Conservation (phyloP, 306 rosid genomes). For the Vigna mungo region DNA sequence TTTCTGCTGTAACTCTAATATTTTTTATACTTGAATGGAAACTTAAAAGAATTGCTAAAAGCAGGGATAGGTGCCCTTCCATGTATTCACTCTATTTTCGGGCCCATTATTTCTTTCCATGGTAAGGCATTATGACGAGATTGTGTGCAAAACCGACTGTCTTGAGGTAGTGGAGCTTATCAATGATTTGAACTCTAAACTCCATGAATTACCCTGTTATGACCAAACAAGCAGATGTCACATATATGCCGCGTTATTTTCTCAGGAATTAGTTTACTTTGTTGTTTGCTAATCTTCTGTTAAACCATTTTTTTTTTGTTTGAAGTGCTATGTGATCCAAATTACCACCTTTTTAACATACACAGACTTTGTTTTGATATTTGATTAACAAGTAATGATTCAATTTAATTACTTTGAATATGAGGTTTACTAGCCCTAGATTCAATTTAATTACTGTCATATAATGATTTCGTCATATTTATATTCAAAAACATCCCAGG, state of each 20-base stretch:
- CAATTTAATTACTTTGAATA: neutral
- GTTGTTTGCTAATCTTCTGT: neutral
- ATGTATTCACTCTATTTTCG: neutral
- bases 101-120: neutral
- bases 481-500: constrained; percentile 48
- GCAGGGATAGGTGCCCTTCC: neutral
- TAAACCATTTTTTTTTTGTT: too few species aligned
- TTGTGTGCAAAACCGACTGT: neutral
- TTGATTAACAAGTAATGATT: neutral
- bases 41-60: neutral
- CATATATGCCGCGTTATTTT: neutral
- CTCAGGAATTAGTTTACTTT: constrained; percentile 7
- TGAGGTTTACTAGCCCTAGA: neutral
- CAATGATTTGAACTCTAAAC: neutral
- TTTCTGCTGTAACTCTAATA: neutral
- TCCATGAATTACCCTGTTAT: neutral
- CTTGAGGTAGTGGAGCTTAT: neutral
- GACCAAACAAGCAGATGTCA: neutral
- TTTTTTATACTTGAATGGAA: neutral
- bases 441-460: neutral
- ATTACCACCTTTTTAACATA: neutral
- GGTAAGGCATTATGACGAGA: constrained; percentile 4
- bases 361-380: neutral
- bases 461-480: constrained; percentile 14
- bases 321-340: too few species aligned